Evolutionary conservation across 805 yeast species (phyloP).

Genomic region (Schwanniomyces yamadae): DNA sequence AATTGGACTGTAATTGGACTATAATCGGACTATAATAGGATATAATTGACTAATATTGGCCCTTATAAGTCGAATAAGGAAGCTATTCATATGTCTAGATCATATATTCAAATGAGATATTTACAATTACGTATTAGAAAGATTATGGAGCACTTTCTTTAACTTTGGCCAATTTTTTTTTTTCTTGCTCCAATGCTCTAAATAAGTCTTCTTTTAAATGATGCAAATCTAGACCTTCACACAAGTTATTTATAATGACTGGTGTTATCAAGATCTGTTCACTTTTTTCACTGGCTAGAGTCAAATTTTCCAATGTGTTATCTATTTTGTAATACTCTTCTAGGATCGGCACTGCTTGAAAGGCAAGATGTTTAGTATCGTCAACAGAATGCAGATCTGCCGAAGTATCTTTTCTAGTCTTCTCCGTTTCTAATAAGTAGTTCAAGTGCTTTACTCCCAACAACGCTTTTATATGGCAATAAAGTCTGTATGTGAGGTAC

Average conservation of each 20-base stretch:
- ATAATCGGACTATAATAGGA: not conserved
- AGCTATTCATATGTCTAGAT: no score
- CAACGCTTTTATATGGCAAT: constrained; percentile 79
- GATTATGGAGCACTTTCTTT: no score
- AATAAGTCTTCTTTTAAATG: constrained; percentile 44
- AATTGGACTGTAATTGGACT: not conserved
- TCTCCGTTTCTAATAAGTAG: constrained; percentile 38
- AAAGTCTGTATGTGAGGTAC: constrained; percentile 74
- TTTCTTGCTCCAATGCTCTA: constrained; percentile 58
- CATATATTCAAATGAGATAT: no score
- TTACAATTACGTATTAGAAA: no score
- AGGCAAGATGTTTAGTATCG: constrained; percentile 23
- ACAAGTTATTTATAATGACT: constrained; percentile 45
- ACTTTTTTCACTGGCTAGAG: constrained; percentile 14
- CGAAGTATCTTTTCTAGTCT: not conserved
- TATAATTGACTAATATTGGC: no score
- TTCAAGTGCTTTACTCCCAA: constrained; percentile 70
- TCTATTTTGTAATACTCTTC: constrained; percentile 18
- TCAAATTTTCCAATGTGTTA: constrained; percentile 9
- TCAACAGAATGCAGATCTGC: constrained; percentile 6
- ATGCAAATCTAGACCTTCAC: constrained; percentile 44
- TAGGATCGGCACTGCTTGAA: constrained; percentile 12
- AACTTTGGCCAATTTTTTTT: constrained; percentile 24
- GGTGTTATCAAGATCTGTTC: constrained; percentile 46
- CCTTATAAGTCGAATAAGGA: no score